Evolutionary conservation across 495 filamentous ascomycete species (phyloP).

Genomic region (Cenococcum geophilum): DNA sequence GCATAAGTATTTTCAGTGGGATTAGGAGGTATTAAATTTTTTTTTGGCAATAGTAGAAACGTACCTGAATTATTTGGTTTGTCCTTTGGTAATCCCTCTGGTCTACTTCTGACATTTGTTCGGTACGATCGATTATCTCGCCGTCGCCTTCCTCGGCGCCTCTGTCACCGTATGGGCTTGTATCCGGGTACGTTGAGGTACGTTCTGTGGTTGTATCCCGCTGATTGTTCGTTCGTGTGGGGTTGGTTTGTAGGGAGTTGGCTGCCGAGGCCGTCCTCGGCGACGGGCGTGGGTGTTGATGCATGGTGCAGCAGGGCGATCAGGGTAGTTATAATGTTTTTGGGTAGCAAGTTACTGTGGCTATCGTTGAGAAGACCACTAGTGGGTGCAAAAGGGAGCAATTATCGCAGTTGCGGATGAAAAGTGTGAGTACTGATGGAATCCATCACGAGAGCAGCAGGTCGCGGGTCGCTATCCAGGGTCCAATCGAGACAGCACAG

Average conservation of each 20-base stretch:
- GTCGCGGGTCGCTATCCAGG: slow-evolving; percentile 20
- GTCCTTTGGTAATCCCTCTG: slow-evolving; percentile 48
- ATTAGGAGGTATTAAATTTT: too few species aligned
- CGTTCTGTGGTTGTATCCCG: slow-evolving; percentile 24
- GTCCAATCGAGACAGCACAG: slow-evolving; percentile 4
- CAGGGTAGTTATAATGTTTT: neutral
- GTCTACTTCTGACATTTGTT: slow-evolving; percentile 23
- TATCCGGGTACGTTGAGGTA: slow-evolving; percentile 27
- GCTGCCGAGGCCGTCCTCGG: slow-evolving; percentile 27
- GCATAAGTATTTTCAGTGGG: too few species aligned
- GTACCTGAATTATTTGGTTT: slow-evolving; percentile 85
- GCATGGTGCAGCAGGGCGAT: slow-evolving; percentile 18
- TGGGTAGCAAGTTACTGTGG: neutral
- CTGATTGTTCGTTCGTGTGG: slow-evolving; percentile 30
- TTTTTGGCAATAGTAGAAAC: slow-evolving; percentile 11
- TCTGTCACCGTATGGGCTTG: slow-evolving; percentile 16
- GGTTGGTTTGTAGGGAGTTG: slow-evolving; percentile 32
- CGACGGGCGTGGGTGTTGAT: slow-evolving; percentile 26
- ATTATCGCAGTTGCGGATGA: slow-evolving; percentile 22
- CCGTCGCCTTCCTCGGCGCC: slow-evolving; percentile 23
- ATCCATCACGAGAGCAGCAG: slow-evolving; percentile 31
- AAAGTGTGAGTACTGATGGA: slow-evolving; percentile 20
- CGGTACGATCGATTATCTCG: slow-evolving; percentile 26
- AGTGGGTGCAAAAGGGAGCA: neutral
- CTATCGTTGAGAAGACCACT: neutral